A percentile compares a stretch with the other conserved stretches of the same genome.
Conservation (phyloP, 345 rosid species). For the Tarenaya hassleriana region DNA sequence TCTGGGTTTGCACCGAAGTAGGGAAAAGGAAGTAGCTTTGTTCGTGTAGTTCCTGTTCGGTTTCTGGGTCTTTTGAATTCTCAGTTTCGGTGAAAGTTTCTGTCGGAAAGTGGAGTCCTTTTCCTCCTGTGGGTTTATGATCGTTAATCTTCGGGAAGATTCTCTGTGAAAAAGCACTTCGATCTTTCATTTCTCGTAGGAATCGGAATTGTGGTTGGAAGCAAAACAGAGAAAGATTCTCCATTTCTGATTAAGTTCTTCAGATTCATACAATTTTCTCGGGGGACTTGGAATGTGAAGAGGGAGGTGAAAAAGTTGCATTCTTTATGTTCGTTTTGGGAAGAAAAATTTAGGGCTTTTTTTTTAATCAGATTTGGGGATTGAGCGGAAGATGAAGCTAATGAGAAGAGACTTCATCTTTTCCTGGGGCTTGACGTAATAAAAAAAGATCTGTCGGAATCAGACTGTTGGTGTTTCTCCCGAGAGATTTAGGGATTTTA, state of each 20-base stretch:
- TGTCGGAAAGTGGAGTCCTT: conserved; percentile 21
- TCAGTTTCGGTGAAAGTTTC: conserved; percentile 3
- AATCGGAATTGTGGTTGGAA: conserved; percentile 19
- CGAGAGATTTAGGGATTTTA: neutral
- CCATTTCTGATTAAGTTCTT: neutral
- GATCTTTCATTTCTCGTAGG: conserved; percentile 17
- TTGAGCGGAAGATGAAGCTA: conserved; percentile 20
- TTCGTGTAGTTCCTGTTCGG: conserved; percentile 14
- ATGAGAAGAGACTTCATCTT: conserved; percentile 23
- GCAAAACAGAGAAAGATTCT: conserved; percentile 2
- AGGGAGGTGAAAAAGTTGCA: conserved; percentile 14
- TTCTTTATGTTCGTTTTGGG: neutral
- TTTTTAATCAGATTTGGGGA: neutral
- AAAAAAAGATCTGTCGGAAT: conserved; percentile 18
- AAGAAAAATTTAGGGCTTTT: conserved; percentile 16
- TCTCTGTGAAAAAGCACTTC: conserved; percentile 21
- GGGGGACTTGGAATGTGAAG: conserved; percentile 17
- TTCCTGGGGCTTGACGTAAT: neutral
- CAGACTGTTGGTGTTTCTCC: neutral
- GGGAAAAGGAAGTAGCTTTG: conserved; percentile 5
- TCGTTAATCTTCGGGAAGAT: conserved; percentile 24
- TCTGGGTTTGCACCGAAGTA: conserved; percentile 11
- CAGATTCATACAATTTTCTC: conserved; percentile 9
- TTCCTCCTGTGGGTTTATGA: conserved; percentile 1
- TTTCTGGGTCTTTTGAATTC: conserved; percentile 11